A percentile compares a stretch with the other conserved stretches of the same genome.
Evolutionary conservation across 1,284 basidiomycete genomes (phyloP).

Genomic region (Heterobasidion occidentale): DNA sequence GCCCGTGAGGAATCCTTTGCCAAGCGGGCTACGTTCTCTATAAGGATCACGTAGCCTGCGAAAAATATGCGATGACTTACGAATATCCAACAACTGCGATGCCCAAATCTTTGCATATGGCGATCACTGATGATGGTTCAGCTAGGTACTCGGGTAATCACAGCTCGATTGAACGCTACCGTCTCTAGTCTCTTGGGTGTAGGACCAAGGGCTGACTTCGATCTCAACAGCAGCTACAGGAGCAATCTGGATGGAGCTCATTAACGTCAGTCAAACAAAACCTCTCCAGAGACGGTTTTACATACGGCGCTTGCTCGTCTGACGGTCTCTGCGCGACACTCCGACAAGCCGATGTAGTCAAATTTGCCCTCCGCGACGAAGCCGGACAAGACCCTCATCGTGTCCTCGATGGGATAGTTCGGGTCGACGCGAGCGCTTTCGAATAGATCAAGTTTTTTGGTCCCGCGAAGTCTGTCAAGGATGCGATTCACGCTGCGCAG

Average conservation of each 20-base stretch:
- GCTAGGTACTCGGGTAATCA: neutral
- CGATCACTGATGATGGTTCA: slow-evolving; percentile 21
- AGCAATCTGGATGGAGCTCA: slow-evolving; percentile 25
- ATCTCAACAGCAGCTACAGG: slow-evolving; percentile 45
- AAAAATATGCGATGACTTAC: neutral
- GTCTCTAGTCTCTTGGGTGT: slow-evolving; percentile 37
- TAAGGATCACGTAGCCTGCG: neutral
- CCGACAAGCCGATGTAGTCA: slow-evolving; percentile 44
- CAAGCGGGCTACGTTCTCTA: slow-evolving; percentile 31
- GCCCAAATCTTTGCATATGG: slow-evolving; percentile 33
- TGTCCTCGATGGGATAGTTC: slow-evolving; percentile 27
- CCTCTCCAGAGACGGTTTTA: neutral
- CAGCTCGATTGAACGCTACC: slow-evolving; percentile 15
- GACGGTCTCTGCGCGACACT: slow-evolving; percentile 41
- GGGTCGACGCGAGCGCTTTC: slow-evolving; percentile 35
- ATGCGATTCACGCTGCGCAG: slow-evolving; percentile 30
- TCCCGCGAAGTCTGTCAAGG: slow-evolving; percentile 32
- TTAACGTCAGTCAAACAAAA: neutral
- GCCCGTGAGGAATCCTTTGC: slow-evolving; percentile 48
- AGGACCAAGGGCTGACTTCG: slow-evolving; percentile 44
- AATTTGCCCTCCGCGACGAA: slow-evolving; percentile 36
- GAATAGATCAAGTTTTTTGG: slow-evolving; percentile 43
- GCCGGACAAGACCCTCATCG: slow-evolving; percentile 22
- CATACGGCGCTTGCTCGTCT: slow-evolving; percentile 34
- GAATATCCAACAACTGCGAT: slow-evolving; percentile 48